Base-by-base conservation (phyloP, 345 rosid species). In the Tarenaya hassleriana region DNA sequence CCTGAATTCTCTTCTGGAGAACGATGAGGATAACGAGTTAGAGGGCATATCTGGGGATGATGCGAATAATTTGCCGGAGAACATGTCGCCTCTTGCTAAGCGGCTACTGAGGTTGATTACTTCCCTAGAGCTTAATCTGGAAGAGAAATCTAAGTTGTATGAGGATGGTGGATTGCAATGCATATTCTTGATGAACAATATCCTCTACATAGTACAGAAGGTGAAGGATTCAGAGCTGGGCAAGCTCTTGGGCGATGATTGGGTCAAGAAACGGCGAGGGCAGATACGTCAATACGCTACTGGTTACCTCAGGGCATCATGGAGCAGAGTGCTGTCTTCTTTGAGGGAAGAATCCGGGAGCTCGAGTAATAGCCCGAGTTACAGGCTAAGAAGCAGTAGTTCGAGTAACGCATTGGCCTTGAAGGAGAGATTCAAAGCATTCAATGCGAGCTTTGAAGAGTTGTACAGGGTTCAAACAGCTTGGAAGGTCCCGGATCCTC, bases 401-500 rank as follows among this genome's bases (percentile, higher is more conserved):
- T 71, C 89, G 5, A 71, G 61, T 51, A 83, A 70, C 63, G 82
- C 89, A 47, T 75, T 80, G 63, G 82, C 87, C 2, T 73, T 84
- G 66, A 92, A 92, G 70, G 96, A 88, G 49, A 75, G 84, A 61
- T 92, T 88, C 70, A 92, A 80, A 83, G 79, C 63, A 47, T 91
- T 91, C 62, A 87, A 87, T 71, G 77, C 79, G 7, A 82, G 90
- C 66, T 88, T 92, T 44, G 98, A 92, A 67, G 98, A 92, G 47
- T 66, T 83, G 12, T 88, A 87, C 62, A 73, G 90, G 66, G 54
- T 85, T 64, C 97, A 92, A 69, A 87, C 98, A 3, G 81, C 83
- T 51, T 92, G 98, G 98, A 92, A 70, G 63, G 98, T 92, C 41
- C 91, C 95, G 0, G 94, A 92, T 68, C 73, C 88, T 61, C 98